Percentiles rank a stretch among this genome's conserved stretches.
These are phyloP conservation scores for Cladosporium sp. DNA, from an alignment of 2,329 filamentous ascomycete genomes.

Conservation along the genomic window DNA sequence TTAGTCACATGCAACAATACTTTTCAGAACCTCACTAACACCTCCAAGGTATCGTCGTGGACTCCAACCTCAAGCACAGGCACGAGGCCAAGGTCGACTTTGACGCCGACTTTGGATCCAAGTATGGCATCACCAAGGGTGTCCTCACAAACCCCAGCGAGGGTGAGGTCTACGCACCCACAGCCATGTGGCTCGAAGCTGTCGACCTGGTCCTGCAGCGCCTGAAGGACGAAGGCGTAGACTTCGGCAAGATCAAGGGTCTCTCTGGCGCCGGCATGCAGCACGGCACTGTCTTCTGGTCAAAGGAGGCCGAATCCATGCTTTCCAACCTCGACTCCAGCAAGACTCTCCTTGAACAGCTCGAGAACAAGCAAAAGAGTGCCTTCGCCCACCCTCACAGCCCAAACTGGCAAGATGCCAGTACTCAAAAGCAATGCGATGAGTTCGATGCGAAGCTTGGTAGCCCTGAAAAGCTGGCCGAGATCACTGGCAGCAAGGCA, in stretches of 20 bases:
- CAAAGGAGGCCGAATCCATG: slow-evolving; percentile 59
- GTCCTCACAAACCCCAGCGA: slow-evolving; percentile 77
- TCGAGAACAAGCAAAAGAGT: slow-evolving; percentile 47
- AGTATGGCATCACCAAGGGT: slow-evolving; percentile 74
- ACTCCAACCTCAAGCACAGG: slow-evolving; percentile 73
- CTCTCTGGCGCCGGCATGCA: slow-evolving; percentile 94
- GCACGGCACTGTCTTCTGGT: slow-evolving; percentile 97
- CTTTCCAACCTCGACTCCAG: slow-evolving; percentile 58
- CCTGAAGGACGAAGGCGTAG: slow-evolving; percentile 64
- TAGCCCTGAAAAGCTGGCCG: slow-evolving; percentile 63
- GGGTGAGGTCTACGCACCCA: slow-evolving; percentile 87
- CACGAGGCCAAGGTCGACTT: slow-evolving; percentile 93
- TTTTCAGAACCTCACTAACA: not conserved
- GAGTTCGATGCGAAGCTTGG: slow-evolving; percentile 74
- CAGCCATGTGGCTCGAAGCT: slow-evolving; percentile 92
- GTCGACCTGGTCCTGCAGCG: slow-evolving; percentile 78
- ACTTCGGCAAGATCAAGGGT: slow-evolving; percentile 71
- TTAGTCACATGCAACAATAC: slow-evolving; percentile 29
- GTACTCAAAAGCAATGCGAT: slow-evolving; percentile 88
- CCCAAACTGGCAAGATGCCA: slow-evolving; percentile 98
- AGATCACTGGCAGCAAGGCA: slow-evolving; percentile 83
- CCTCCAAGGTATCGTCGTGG: slow-evolving; percentile 69
- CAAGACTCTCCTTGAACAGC: slow-evolving; percentile 66
- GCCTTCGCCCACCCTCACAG: slow-evolving; percentile 82
- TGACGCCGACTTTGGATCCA: slow-evolving; percentile 68